phyloP scores from a whole-genome alignment of 371 early-diverging fungal genomes.

The Funneliformis caledonium region DNA sequence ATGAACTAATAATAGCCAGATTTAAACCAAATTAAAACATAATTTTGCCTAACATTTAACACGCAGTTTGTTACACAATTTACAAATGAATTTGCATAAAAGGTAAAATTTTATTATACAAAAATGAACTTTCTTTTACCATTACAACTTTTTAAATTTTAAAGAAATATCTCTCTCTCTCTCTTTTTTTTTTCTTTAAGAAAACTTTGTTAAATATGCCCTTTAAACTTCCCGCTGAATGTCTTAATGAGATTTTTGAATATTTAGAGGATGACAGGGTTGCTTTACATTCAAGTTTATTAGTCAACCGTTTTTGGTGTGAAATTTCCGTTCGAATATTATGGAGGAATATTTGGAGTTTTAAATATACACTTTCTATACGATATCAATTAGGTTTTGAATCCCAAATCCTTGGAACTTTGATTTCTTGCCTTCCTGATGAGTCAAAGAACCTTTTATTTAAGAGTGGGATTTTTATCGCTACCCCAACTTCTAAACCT shows the following conservation, averaged over 20 bases:
- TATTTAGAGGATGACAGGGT: background rate
- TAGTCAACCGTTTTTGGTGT: slow-evolving; percentile 29
- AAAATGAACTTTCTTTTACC: no score
- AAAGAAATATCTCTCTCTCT: no score
- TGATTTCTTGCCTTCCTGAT: background rate
- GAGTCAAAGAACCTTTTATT: background rate
- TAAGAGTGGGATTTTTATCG: background rate
- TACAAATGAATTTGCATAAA: no score
- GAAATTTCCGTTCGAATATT: background rate
- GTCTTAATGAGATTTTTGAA: slow-evolving; percentile 33
- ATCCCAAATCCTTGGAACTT: background rate
- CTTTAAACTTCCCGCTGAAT: slow-evolving; percentile 41
- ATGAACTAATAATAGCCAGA: no score
- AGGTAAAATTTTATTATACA: no score
- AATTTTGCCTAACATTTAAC: no score
- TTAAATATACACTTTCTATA: no score
- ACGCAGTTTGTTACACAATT: no score
- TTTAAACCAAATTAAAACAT: no score
- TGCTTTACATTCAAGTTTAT: slow-evolving; percentile 19
- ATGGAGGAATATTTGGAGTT: slow-evolving; percentile 11
- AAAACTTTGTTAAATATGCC: slow-evolving; percentile 27
- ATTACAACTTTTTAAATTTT: no score
- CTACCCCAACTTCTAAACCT: background rate
- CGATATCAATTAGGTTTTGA: background rate
- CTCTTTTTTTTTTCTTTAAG: no score